phyloP scores from a whole-genome alignment of 345 rosid genomes.

The Euphorbia peplus region DNA sequence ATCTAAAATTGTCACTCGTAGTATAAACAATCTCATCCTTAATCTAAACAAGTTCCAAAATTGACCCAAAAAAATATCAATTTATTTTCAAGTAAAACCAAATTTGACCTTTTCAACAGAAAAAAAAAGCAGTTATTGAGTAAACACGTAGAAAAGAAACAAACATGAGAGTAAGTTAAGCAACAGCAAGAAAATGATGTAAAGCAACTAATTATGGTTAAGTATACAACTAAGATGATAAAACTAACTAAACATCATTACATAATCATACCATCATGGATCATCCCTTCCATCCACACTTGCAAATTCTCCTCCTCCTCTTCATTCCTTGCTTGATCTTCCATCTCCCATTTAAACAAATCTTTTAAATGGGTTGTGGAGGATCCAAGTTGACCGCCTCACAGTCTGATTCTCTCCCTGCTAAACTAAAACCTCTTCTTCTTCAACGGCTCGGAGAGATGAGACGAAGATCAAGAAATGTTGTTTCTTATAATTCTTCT shows the following conservation, averaged over 20 bases:
- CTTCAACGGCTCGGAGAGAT: slow-evolving; percentile 19
- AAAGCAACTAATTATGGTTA: neutral
- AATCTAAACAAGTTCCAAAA: neutral
- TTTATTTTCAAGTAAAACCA: neutral
- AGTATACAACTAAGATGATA: neutral
- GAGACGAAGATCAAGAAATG: slow-evolving; percentile 6
- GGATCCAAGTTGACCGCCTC: slow-evolving; percentile 16
- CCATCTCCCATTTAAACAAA: neutral
- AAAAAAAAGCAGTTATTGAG: too few species aligned
- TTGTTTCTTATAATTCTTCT: neutral
- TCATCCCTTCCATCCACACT: too few species aligned
- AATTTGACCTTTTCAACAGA: slow-evolving; percentile 18
- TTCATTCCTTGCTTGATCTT: neutral
- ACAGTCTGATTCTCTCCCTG: neutral
- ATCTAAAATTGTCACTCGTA: too few species aligned
- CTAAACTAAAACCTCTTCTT: slow-evolving; percentile 22
- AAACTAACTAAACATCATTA: neutral
- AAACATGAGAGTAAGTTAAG: too few species aligned
- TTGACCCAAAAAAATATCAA: neutral
- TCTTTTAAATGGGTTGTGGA: slow-evolving; percentile 26
- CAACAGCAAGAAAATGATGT: too few species aligned
- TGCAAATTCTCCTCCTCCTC: slow-evolving; percentile 5
- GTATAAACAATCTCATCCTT: neutral
- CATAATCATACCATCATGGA: neutral
- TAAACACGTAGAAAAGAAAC: too few species aligned